phyloP scores from a whole-genome alignment of 2,329 filamentous ascomycete species.

The Corniculantispora saksenae region DNA sequence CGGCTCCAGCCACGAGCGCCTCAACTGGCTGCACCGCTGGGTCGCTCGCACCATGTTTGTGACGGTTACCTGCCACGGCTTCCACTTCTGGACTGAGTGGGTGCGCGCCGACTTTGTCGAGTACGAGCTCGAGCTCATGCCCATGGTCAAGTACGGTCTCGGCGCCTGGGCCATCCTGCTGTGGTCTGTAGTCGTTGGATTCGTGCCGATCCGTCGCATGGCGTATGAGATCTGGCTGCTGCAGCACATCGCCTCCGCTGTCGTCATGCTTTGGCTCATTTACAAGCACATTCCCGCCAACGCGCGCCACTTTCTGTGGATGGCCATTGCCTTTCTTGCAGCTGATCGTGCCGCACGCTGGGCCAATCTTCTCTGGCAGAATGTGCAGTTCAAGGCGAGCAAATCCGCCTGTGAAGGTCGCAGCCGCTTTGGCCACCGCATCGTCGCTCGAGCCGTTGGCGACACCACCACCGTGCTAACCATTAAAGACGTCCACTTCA shows the following conservation, averaged over 20 bases:
- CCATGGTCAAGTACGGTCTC: slow-evolving; percentile 66
- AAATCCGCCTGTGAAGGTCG: slow-evolving; percentile 48
- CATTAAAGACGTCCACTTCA: slow-evolving; percentile 60
- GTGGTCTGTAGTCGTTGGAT: slow-evolving; percentile 65
- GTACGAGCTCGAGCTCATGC: slow-evolving; percentile 60
- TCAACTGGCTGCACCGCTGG: slow-evolving; percentile 77
- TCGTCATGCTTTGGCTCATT: slow-evolving; percentile 63
- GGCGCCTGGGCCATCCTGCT: slow-evolving; percentile 66
- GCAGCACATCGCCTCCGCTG: slow-evolving; percentile 65
- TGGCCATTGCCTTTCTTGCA: slow-evolving; percentile 61
- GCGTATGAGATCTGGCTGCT: slow-evolving; percentile 70
- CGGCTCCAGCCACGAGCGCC: slow-evolving; percentile 67
- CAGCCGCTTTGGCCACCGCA: slow-evolving; percentile 53
- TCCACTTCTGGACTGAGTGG: slow-evolving; percentile 69
- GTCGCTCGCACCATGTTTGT: slow-evolving; percentile 68
- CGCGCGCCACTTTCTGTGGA: slow-evolving; percentile 65
- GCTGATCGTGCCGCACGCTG: slow-evolving; percentile 62
- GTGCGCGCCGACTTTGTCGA: slow-evolving; percentile 58
- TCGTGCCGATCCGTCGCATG: slow-evolving; percentile 64
- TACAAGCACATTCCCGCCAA: slow-evolving; percentile 63
- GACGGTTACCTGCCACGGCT: slow-evolving; percentile 68
- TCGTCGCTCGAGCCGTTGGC: slow-evolving; percentile 50
- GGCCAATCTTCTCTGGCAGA: slow-evolving; percentile 52
- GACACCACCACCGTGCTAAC: slow-evolving; percentile 57
- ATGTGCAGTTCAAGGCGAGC: slow-evolving; percentile 46